Base-by-base conservation (phyloP, 768 basidiomycete genomes). In the Sarcomyxa edulis region DNA sequence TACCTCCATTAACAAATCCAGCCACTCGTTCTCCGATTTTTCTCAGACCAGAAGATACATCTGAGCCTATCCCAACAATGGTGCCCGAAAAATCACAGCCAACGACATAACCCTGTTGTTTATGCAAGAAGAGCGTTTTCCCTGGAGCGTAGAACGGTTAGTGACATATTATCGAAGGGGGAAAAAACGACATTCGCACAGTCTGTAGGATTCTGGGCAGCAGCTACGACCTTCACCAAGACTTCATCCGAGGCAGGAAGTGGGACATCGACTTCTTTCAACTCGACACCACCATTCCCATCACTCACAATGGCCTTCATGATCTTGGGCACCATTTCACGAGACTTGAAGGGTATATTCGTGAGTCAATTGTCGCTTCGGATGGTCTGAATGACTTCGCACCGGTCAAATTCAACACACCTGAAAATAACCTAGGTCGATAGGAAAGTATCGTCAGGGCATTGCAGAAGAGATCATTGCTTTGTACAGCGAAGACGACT, bases 51-150 rank as follows among this genome's bases (percentile, higher is more conserved):
- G 24, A 10, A 15, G 40, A 37, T 12, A 55, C 49, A 19, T 44
- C 49, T 18, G 42, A 33, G 11, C 50, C 53, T 23, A 53, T 30
- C 6, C 32, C 41, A 11, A 39, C 42, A 5, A 56, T 48, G 10
- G 36, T 45, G 12, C 55, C 55, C 11, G 55, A 43, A 31, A 52
- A 54, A 35, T 56, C 55, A 29, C 46, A 49, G 28, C 55, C 55
- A 26, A 54, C 30, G 31, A 53, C 44, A 22, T 48, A 44, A 23
- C 51, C 49, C 35, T 48, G 36, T 34, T 36, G 42, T 22, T 35
- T 39, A 32, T 48, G 44, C 30, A 42, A 35, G 12, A 22, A 25
- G 33, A 52, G 39, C 5, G 43, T 50, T 38, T 49, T 47, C 35
- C 45, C 50, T 50, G n/a, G n/a, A n/a, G n/a, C n/a, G n/a, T n/a